Percentiles rank a stretch among this genome's conserved stretches.
These are phyloP conservation scores for Aspergillus leporis DNA, from an alignment of 495 filamentous ascomycete genomes.

Conservation along the genomic window DNA sequence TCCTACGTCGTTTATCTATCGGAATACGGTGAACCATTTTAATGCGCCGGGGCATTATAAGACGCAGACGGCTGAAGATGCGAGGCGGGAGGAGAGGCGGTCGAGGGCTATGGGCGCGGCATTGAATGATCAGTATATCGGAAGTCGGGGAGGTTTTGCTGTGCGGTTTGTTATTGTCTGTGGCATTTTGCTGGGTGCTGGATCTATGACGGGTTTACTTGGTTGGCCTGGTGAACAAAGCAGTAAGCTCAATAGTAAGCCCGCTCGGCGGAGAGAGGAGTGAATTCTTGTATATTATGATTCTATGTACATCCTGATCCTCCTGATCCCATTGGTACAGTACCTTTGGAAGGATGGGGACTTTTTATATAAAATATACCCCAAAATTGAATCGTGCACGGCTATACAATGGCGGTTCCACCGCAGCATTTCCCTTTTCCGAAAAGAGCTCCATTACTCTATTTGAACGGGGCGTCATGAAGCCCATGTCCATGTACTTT, in stretches of 20 bases:
- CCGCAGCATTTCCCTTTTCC: neutral
- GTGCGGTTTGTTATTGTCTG: conserved; percentile 48
- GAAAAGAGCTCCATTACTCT: neutral
- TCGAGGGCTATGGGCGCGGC: conserved; percentile 21
- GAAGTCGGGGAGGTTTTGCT: conserved; percentile 34
- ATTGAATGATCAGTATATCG: conserved; percentile 32
- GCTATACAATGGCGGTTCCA: neutral
- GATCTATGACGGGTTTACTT: conserved; percentile 23
- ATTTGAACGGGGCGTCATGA: neutral
- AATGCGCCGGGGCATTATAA: conserved; percentile 67
- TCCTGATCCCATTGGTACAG: neutral
- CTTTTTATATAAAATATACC: neutral
- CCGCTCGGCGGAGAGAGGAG: conserved; percentile 10
- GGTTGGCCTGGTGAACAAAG: conserved; percentile 11
- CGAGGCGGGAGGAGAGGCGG: conserved; percentile 43
- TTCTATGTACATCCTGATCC: neutral
- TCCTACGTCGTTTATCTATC: conserved; percentile 44
- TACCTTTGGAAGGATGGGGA: neutral
- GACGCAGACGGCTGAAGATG: conserved; percentile 64
- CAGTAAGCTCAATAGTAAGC: conserved; percentile 5
- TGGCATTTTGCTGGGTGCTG: conserved; percentile 36
- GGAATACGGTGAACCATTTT: conserved; percentile 62
- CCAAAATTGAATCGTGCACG: neutral
- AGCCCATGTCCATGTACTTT: neutral
- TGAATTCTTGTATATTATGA: neutral